Percentiles rank a stretch among this genome's conserved stretches.
Evolutionary conservation across 306 rosid species (phyloP).

Genomic region (Malus fusca): DNA sequence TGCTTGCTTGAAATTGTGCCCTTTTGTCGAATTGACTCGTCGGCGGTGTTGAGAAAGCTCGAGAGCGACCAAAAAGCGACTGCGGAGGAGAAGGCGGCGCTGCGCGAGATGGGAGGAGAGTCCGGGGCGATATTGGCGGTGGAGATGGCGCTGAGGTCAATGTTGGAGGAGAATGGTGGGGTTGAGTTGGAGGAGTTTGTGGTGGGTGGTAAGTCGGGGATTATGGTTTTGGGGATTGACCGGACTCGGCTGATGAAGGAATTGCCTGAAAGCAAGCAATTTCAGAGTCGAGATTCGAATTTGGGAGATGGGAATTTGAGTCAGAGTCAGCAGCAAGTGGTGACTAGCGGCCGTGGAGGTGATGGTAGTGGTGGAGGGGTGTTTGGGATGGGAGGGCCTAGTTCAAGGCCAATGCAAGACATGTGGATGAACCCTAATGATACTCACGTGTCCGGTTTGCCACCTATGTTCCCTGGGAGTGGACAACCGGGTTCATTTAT

Average conservation of each 20-base stretch:
- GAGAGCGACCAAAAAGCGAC: conserved; percentile 65
- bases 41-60: conserved; percentile 71
- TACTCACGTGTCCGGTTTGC: conserved; percentile 43
- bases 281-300: conserved; percentile 38
- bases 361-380: conserved; percentile 48
- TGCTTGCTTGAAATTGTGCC: conserved; percentile 72
- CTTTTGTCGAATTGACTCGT: conserved; percentile 77
- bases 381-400: conserved; percentile 55
- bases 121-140: conserved; percentile 74
- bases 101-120: conserved; percentile 77
- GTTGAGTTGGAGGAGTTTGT: conserved; percentile 88
- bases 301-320: conserved; percentile 36
- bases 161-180: conserved; percentile 72
- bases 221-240: conserved; percentile 72
- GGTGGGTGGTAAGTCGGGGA: conserved; percentile 78
- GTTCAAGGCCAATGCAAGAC: conserved; percentile 52
- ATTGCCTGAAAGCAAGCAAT: conserved; percentile 63
- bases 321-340: conserved; percentile 37
- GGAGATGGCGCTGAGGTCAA: conserved; percentile 90
- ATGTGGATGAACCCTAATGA: conserved; percentile 78
- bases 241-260: conserved; percentile 73
- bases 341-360: conserved; percentile 6
- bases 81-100: conserved; percentile 53
- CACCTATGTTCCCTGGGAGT: conserved; percentile 53
- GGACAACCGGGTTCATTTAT: conserved; percentile 24